A percentile compares a stretch with the other conserved stretches of the same genome.
These are phyloP conservation scores for Bassia scoparia DNA, from an alignment of 148 eudicot genomes.

Conservation along the genomic window DNA sequence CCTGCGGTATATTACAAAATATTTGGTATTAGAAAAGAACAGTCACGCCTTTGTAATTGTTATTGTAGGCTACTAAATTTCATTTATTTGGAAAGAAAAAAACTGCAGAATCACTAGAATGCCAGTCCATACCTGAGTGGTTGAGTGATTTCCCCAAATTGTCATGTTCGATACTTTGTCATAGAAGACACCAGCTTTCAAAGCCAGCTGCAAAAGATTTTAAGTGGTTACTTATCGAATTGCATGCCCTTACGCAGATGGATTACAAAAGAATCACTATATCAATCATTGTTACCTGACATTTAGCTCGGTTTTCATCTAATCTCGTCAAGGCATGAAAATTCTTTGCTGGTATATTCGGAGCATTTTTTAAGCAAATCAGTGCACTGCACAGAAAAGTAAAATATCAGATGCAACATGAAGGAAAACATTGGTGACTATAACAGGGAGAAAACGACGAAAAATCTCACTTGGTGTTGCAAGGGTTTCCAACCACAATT, in stretches of 20 bases:
- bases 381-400: slow-evolving; percentile 60
- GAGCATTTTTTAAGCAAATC: slow-evolving; percentile 97
- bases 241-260: neutral
- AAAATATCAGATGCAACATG: neutral
- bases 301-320: slow-evolving; percentile 98
- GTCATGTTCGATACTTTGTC: slow-evolving; percentile 94
- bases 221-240: neutral
- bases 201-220: slow-evolving; percentile 65
- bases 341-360: slow-evolving; percentile 91
- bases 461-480: slow-evolving; percentile 94
- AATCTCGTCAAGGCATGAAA: slow-evolving; percentile 94
- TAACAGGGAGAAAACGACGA: neutral
- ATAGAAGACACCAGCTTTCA: slow-evolving; percentile 96
- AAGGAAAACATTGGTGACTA: neutral
- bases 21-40: neutral
- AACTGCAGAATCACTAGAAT: neutral
- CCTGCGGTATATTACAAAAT: slow-evolving; percentile 39
- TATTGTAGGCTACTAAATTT: too few relatives aligned
- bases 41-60: neutral
- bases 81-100: neutral
- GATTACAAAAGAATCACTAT: too few relatives aligned
- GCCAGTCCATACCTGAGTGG: slow-evolving; percentile 60
- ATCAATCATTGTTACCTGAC: slow-evolving; percentile 52
- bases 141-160: slow-evolving; percentile 99
- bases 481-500: slow-evolving; percentile 94